Evolutionary conservation across 768 basidiomycete species (phyloP), one percentile per base, ranked within the genome.

Genomic region (Erythrobasidium yunnanense): DNA sequence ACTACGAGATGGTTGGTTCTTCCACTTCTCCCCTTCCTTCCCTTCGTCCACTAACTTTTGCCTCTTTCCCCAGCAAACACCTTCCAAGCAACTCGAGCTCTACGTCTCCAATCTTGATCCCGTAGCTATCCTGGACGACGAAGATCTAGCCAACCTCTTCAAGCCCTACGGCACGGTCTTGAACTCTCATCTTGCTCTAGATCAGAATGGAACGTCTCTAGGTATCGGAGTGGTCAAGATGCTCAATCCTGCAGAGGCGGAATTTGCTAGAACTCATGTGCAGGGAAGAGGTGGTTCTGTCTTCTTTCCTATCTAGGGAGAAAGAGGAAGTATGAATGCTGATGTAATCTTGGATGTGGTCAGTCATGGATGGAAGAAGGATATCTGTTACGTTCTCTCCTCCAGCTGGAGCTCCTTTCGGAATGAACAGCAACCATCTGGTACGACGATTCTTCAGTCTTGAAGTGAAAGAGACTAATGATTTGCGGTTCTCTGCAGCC

Each of bases 41-140:
- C 33, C 2, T 18, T 34, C 4, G 17, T 32, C 42, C 11, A 32
- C 15, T 22, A 15, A 15, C 30, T 27, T 32, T 4, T 47, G 30
- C 56, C n/a, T n/a, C n/a, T n/a, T n/a, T n/a, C n/a, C n/a, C 23
- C 15, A 7, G 34, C 25, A 55, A 18, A 32, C 11, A 15, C 25
- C 47, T 3, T 23, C 33, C 42, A 46, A 51, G 30, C 56, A 34
- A 4, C 13, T 63, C 23, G 60, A 63, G 22, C 60, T 63, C 27
- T 63, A 63, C 47, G 47, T 63, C 18, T 45, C 60, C 6, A 63
- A 63, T 27, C 49, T 63, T 4, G 60, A 63, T 23, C 60, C 60
- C 4, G 45, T 49, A 11, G 60, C 60, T 5, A 51, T 63, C 32
- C 46, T 63, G 5, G 60, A 63, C 30, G 60, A 63, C 47, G 60